Conservation (phyloP, 768 basidiomycete genomes). For the Solioccasus polychromus region DNA sequence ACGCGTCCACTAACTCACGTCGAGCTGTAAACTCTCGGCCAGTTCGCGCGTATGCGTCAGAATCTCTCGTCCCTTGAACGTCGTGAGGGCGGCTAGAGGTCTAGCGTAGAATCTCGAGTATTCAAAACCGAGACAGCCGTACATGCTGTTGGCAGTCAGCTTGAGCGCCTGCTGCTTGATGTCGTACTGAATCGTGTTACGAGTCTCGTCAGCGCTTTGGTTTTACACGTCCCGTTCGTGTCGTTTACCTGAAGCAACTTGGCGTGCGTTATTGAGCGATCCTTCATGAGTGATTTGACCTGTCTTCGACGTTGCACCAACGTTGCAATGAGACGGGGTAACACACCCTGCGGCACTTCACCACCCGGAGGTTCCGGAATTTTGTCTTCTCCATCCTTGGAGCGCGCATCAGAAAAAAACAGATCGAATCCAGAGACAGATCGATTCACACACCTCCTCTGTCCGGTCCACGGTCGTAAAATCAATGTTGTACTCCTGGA, state of each 20-base stretch:
- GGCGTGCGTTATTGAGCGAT: slow-evolving; percentile 63
- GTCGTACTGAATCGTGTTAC: slow-evolving; percentile 63
- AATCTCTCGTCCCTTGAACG: slow-evolving; percentile 97
- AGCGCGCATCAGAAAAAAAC: neutral
- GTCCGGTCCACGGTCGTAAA: slow-evolving; percentile 90
- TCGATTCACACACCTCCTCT: slow-evolving; percentile 43
- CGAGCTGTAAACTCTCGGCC: slow-evolving; percentile 85
- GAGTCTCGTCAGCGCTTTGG: neutral
- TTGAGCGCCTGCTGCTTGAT: slow-evolving; percentile 97
- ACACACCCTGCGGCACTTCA: slow-evolving; percentile 75
- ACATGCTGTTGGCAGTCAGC: slow-evolving; percentile 99
- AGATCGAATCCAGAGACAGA: neutral
- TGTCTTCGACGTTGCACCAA: slow-evolving; percentile 86
- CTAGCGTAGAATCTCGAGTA: slow-evolving; percentile 96
- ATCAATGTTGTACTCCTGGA: slow-evolving; percentile 99
- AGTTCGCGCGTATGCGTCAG: slow-evolving; percentile 89
- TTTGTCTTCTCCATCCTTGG: slow-evolving; percentile 67
- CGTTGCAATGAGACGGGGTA: slow-evolving; percentile 97
- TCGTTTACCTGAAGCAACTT: slow-evolving; percentile 79
- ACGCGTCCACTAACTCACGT: too few relatives aligned
- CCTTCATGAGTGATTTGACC: slow-evolving; percentile 96
- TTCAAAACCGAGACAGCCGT: slow-evolving; percentile 97
- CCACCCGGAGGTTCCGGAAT: slow-evolving; percentile 84
- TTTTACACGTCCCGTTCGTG: neutral
- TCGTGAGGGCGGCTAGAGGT: slow-evolving; percentile 95